phyloP scores from a whole-genome alignment of 179 eudicot species.

The Silene coronaria region DNA sequence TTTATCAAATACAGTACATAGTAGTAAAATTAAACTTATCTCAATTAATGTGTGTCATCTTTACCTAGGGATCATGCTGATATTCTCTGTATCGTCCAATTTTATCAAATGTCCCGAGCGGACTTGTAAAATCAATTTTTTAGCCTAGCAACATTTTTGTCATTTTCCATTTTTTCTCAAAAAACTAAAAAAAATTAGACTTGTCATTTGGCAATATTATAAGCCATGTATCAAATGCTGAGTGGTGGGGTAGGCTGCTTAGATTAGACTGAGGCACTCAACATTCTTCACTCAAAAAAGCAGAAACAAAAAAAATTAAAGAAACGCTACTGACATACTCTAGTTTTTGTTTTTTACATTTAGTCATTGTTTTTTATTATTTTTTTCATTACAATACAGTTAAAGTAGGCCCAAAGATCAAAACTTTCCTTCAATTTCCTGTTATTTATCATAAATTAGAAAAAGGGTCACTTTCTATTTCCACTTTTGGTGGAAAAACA shows the following conservation, averaged over 20 bases:
- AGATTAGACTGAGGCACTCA: slow-evolving; percentile 27
- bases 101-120: too few species aligned
- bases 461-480: slow-evolving; percentile 30
- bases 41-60: too few species aligned
- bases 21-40: too few species aligned
- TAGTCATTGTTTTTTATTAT: slow-evolving; percentile 11
- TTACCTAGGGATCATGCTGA: too few species aligned
- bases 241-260: slow-evolving; percentile 25
- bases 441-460: slow-evolving; percentile 15
- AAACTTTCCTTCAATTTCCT: slow-evolving; percentile 26
- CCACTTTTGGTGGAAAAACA: slow-evolving; percentile 24
- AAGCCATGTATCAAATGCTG: slow-evolving; percentile 21
- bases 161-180: background rate
- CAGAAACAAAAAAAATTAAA: slow-evolving; percentile 12
- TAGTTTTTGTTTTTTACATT: background rate
- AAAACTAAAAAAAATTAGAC: background rate
- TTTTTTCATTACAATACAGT: slow-evolving; percentile 6
- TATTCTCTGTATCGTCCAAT: too few species aligned
- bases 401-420: slow-evolving; percentile 29
- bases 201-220: slow-evolving; percentile 13
- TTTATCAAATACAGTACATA: too few species aligned
- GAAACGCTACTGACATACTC: slow-evolving; percentile 5
- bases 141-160: slow-evolving; percentile 10
- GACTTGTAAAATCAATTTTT: too few species aligned
- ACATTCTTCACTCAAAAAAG: slow-evolving; percentile 25